Evolutionary conservation across 2,329 filamentous ascomycete species (phyloP).

Genomic region (Arthrinium phaeospermum): DNA sequence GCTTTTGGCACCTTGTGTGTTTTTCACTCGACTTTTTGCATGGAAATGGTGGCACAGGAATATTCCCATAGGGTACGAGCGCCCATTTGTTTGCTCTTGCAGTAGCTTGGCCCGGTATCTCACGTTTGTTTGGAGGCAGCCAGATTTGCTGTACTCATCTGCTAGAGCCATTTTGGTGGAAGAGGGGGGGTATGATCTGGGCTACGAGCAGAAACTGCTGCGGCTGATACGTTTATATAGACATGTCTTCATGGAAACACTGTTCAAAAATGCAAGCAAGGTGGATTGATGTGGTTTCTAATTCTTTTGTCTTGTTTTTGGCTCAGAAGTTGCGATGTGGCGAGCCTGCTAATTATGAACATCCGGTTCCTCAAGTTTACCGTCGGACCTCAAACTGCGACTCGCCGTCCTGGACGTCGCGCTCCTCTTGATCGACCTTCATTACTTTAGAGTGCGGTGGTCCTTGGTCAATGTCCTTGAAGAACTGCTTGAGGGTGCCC

Average conservation of each 20-base stretch:
- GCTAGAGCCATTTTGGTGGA: slow-evolving; percentile 9
- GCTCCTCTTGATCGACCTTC: slow-evolving; percentile 72
- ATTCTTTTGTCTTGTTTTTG: neutral
- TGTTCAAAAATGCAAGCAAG: neutral
- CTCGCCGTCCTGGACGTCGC: slow-evolving; percentile 71
- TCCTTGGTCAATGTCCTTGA: slow-evolving; percentile 77
- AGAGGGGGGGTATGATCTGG: neutral
- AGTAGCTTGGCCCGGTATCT: neutral
- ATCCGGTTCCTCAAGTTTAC: slow-evolving; percentile 25
- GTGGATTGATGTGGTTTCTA: neutral
- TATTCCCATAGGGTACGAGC: neutral
- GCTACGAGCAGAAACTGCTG: neutral
- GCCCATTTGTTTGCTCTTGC: neutral
- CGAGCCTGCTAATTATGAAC: neutral
- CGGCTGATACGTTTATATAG: slow-evolving; percentile 3
- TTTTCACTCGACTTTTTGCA: slow-evolving; percentile 5
- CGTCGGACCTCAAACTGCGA: slow-evolving; percentile 64
- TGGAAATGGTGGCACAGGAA: neutral
- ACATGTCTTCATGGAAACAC: slow-evolving; percentile 7
- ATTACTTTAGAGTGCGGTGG: slow-evolving; percentile 75
- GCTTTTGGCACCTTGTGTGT: neutral
- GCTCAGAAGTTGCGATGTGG: neutral
- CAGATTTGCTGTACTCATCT: neutral
- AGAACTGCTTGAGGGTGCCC: slow-evolving; percentile 68
- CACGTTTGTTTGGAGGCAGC: neutral